phyloP scores from a whole-genome alignment of 1,139 yeast genomes.

The Kluyveromyces marxianus region DNA sequence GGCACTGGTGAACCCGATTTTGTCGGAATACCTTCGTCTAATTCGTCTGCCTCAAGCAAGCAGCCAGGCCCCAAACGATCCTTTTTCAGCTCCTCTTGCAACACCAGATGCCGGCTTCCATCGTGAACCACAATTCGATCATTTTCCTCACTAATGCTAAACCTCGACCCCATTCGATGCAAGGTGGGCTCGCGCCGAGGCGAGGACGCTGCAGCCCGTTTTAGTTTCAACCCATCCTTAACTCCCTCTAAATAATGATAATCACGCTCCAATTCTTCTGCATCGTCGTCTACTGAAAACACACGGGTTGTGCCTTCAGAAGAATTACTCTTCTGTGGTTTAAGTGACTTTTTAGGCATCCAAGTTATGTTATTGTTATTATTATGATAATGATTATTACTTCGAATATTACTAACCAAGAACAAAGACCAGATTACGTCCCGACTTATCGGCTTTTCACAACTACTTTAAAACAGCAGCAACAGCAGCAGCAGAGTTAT shows the following conservation, averaged over 20 bases:
- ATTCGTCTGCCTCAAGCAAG: slow-evolving; percentile 13
- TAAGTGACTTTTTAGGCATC: slow-evolving; percentile 9
- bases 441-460: too few relatives aligned
- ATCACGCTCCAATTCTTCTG: slow-evolving; percentile 51
- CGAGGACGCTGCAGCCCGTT: slow-evolving; percentile 18
- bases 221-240: slow-evolving; percentile 52
- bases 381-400: too few relatives aligned
- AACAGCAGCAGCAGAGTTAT: too few relatives aligned
- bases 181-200: background rate
- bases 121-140: slow-evolving; percentile 7
- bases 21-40: slow-evolving; percentile 4
- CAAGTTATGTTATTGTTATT: too few relatives aligned
- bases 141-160: slow-evolving; percentile 6
- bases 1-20: too few relatives aligned
- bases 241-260: slow-evolving; percentile 64
- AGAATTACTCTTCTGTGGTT: slow-evolving; percentile 10
- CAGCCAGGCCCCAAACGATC: slow-evolving; percentile 5
- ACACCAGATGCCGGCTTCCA: slow-evolving; percentile 14
- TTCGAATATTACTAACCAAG: too few relatives aligned
- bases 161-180: slow-evolving; percentile 2
- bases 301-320: slow-evolving; percentile 32
- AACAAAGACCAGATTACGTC: too few relatives aligned
- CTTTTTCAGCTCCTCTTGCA: slow-evolving; percentile 7
- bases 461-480: too few relatives aligned
- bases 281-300: slow-evolving; percentile 74